These are phyloP conservation scores for Acorus calamus DNA, from an alignment of 106 monocot species.

Conservation along the genomic window DNA sequence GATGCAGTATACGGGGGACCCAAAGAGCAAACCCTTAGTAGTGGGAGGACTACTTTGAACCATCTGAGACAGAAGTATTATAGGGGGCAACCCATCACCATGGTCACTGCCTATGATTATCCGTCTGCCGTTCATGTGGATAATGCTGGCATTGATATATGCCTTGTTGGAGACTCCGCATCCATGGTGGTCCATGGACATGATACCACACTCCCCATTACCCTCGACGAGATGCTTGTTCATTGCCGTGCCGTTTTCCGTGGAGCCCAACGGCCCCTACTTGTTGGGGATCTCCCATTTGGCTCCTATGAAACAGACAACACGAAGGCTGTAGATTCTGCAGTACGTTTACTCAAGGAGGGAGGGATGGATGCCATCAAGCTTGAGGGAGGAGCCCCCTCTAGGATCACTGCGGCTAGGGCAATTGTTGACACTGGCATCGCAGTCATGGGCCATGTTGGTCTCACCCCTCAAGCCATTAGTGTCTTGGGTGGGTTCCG, in stretches of 20 bases:
- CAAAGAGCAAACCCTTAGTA: conserved; percentile 32
- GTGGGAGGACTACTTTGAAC: conserved; percentile 47
- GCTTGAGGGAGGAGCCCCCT: conserved; percentile 79
- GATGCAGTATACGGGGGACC: conserved; percentile 85
- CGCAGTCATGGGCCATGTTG: conserved; percentile 94
- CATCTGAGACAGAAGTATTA: conserved; percentile 65
- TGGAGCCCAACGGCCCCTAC: conserved; percentile 69
- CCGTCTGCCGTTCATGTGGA: conserved; percentile 92
- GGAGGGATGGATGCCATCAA: conserved; percentile 95
- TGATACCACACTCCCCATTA: conserved; percentile 95
- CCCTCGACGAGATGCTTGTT: conserved; percentile 82
- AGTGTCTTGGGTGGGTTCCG: conserved; percentile 92
- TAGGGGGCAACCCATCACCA: conserved; percentile 65
- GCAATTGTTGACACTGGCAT: conserved; percentile 93
- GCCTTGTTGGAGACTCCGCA: conserved; percentile 94
- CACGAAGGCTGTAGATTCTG: conserved; percentile 68
- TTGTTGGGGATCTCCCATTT: conserved; percentile 91
- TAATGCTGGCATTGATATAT: conserved; percentile 66
- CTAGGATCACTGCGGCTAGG: conserved; percentile 74
- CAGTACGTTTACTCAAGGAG: conserved; percentile 73
- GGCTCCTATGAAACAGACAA: conserved; percentile 77
- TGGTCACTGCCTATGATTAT: conserved; percentile 98
- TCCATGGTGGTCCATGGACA: conserved; percentile 99
- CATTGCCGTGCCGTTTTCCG: conserved; percentile 91
- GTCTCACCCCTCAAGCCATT: conserved; percentile 91